These are phyloP conservation scores for Letharia columbiana DNA, from an alignment of 495 filamentous ascomycete species.

Conservation along the genomic window DNA sequence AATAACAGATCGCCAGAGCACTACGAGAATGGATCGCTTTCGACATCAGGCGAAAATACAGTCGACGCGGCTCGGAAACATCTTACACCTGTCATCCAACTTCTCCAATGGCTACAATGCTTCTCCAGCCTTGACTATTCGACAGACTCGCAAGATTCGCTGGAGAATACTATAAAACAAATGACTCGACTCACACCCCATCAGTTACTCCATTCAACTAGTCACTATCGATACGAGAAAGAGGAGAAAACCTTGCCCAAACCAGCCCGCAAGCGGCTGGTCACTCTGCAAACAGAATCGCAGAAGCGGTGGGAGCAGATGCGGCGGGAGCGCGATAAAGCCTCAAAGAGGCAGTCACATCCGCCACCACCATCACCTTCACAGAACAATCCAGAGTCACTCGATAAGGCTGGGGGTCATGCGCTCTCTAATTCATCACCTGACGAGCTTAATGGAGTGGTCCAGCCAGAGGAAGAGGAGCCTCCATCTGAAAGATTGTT, in stretches of 20 bases:
- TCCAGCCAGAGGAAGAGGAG: constrained; percentile 21
- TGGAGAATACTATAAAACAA: constrained; percentile 76
- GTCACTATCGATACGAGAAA: constrained; percentile 88
- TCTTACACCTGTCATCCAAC: constrained; percentile 82
- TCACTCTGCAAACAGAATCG: constrained; percentile 66
- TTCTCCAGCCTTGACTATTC: constrained; percentile 96
- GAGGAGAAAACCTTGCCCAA: constrained; percentile 87
- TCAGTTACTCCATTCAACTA: constrained; percentile 86
- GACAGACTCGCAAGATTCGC: constrained; percentile 70
- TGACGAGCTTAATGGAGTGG: constrained; percentile 5
- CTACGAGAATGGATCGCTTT: constrained; percentile 85
- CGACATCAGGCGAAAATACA: constrained; percentile 75
- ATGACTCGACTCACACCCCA: constrained; percentile 73
- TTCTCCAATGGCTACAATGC: constrained; percentile 96
- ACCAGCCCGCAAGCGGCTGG: constrained; percentile 75
- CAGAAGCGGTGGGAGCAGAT: constrained; percentile 46
- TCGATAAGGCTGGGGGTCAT: constrained; percentile 19
- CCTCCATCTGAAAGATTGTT: constrained; percentile 51
- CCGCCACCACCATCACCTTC: constrained; percentile 23
- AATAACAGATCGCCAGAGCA: constrained; percentile 96
- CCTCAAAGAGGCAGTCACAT: constrained; percentile 18
- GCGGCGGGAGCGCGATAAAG: constrained; percentile 19
- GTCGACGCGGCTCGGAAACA: constrained; percentile 75
- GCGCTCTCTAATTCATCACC: constrained; percentile 14
- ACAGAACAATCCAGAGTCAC: constrained; percentile 9